A percentile compares a stretch with the other conserved stretches of the same genome.
These are phyloP conservation scores for Rhododendron ovatum DNA, from an alignment of 148 eudicot genomes.

Conservation along the genomic window DNA sequence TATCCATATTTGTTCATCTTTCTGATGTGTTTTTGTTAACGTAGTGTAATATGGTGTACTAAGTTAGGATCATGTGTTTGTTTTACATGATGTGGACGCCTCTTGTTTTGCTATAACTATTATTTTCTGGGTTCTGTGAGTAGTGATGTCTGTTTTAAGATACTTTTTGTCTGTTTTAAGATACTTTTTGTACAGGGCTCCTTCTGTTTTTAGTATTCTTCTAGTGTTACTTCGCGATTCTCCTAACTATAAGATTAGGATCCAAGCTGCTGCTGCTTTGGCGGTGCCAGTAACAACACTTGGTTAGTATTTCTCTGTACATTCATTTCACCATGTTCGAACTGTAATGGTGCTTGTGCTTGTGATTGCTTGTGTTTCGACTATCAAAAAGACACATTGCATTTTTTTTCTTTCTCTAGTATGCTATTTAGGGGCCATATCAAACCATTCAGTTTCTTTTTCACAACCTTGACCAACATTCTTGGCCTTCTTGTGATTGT, in stretches of 20 bases:
- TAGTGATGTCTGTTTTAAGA: not conserved
- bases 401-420: not conserved
- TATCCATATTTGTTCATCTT: not conserved
- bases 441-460: not conserved
- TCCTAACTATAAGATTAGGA: slow-evolving; percentile 85
- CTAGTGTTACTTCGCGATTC: slow-evolving; percentile 86
- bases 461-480: not conserved
- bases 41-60: not conserved
- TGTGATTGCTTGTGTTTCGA: not conserved
- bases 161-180: slow-evolving; percentile 5
- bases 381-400: not conserved
- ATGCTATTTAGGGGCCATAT: not conserved
- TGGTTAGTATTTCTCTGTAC: slow-evolving; percentile 37
- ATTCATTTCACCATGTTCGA: not conserved
- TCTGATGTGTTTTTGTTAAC: not conserved
- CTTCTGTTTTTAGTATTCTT: slow-evolving; percentile 78
- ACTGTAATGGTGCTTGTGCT: not conserved
- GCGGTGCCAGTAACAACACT: slow-evolving; percentile 69
- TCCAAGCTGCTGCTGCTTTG: slow-evolving; percentile 97
- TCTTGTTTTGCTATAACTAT: not conserved
- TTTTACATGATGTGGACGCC: slow-evolving; percentile 1
- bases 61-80: not conserved
- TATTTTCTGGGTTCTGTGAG: not conserved
- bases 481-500: not conserved
- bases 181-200: slow-evolving; percentile 53